Percentiles rank a stretch among this genome's conserved stretches.
Conservation (phyloP, 163 green algal genomes). For the Smithsoniella earleae region DNA sequence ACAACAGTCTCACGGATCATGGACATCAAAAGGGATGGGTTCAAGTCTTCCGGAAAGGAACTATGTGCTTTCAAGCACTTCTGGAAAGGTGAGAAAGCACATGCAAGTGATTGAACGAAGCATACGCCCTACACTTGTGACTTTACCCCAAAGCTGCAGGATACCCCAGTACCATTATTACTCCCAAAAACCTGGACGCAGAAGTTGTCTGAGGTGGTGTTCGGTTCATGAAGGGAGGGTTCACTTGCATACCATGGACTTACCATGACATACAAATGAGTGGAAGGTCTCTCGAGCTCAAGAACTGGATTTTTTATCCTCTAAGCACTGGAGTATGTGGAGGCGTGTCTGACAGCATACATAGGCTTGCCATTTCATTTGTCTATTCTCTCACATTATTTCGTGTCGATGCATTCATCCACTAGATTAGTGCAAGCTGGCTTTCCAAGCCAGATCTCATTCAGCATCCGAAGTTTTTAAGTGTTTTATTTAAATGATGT, state of each 20-base stretch:
- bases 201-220: conserved; percentile 15
- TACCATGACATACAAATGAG: no score
- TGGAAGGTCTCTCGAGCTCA: background rate
- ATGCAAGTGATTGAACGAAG: background rate
- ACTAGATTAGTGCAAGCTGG: no score
- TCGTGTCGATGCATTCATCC: no score
- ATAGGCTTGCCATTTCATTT: background rate
- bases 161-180: conserved; percentile 13
- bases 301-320: background rate
- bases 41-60: conserved; percentile 14
- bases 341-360: no score
- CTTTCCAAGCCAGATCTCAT: no score
- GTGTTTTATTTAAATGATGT: no score
- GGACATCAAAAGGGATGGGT: conserved; percentile 26
- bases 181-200: conserved; percentile 16
- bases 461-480: no score
- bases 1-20: background rate
- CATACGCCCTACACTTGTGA: background rate
- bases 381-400: background rate
- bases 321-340: no score
- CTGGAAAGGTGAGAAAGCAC: background rate
- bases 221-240: conserved; percentile 16
- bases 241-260: no score
- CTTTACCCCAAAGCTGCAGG: background rate
- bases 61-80: background rate